These are phyloP conservation scores for Candida montana DNA, from an alignment of 805 yeast species.

Conservation along the genomic window DNA sequence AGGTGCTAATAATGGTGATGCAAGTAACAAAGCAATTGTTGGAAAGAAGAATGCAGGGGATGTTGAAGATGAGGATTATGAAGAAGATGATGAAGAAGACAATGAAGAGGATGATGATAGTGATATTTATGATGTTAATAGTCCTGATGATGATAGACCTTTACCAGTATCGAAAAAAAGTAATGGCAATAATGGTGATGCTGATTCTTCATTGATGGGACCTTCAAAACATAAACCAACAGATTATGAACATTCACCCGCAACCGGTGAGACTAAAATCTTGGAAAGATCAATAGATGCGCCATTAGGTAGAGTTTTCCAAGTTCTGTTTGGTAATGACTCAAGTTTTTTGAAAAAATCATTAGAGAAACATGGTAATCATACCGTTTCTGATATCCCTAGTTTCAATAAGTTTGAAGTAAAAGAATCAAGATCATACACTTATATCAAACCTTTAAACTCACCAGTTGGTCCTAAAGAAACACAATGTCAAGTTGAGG, in stretches of 20 bases:
- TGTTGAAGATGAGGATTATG: slow-evolving; percentile 10
- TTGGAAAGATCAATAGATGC: slow-evolving; percentile 49
- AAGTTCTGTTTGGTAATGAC: slow-evolving; percentile 59
- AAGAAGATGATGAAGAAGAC: slow-evolving; percentile 4
- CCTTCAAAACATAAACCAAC: slow-evolving; percentile 44
- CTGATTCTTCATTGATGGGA: no score
- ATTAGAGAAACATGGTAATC: slow-evolving; percentile 58
- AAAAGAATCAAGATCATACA: slow-evolving; percentile 40
- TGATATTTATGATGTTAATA: slow-evolving; percentile 10
- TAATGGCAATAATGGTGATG: no score
- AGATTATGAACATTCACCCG: slow-evolving; percentile 35
- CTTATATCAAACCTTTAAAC: slow-evolving; percentile 58
- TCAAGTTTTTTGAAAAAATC: slow-evolving; percentile 38
- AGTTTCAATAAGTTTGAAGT: slow-evolving; percentile 28
- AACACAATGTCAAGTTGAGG: slow-evolving; percentile 60
- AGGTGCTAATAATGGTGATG: background rate
- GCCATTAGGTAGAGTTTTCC: slow-evolving; percentile 59
- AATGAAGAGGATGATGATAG: slow-evolving; percentile 11
- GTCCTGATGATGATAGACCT: slow-evolving; percentile 10
- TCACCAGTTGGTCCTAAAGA: slow-evolving; percentile 75
- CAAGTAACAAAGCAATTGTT: slow-evolving; percentile 4
- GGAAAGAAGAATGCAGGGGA: slow-evolving; percentile 7
- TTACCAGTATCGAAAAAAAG: slow-evolving; percentile 2
- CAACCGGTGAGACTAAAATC: slow-evolving; percentile 48
- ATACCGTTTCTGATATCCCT: slow-evolving; percentile 48